phyloP scores from a whole-genome alignment of 2,329 filamentous ascomycete genomes.

The Fusarium nelsonii region DNA sequence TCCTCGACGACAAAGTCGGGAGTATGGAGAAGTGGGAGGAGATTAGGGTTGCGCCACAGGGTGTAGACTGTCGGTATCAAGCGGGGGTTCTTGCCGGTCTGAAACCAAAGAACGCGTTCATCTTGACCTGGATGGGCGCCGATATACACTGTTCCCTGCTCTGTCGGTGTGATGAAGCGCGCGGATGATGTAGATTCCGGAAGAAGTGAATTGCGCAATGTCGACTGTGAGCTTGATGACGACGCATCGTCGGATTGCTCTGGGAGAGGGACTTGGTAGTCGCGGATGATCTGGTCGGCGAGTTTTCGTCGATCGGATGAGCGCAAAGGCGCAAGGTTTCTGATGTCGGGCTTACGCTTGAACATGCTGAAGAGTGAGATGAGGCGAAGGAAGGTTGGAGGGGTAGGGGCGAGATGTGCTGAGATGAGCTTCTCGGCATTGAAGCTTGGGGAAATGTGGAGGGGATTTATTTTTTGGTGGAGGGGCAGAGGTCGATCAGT shows the following conservation, averaged over 20 bases:
- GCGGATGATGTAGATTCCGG: constrained; percentile 43
- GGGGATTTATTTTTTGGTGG: constrained; percentile 12
- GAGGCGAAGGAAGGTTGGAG: no score
- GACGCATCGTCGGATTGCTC: constrained; percentile 25
- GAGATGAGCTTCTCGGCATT: background rate
- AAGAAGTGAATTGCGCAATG: constrained; percentile 40
- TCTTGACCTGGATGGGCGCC: constrained; percentile 35
- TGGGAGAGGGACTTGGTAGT: constrained; percentile 38
- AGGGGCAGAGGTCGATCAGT: constrained; percentile 4
- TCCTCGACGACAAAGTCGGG: constrained; percentile 44
- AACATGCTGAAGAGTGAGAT: constrained; percentile 29
- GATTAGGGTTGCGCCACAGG: constrained; percentile 41
- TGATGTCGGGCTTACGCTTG: constrained; percentile 43
- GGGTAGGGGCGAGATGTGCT: background rate
- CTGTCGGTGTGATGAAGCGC: constrained; percentile 39
- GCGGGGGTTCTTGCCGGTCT: constrained; percentile 39
- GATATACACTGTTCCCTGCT: constrained; percentile 39
- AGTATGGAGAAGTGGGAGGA: constrained; percentile 41
- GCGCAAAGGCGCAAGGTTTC: constrained; percentile 41
- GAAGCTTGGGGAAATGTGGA: background rate
- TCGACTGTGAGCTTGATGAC: constrained; percentile 29
- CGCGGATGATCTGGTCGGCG: constrained; percentile 43
- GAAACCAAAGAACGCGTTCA: constrained; percentile 45
- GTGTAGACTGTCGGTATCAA: constrained; percentile 44
- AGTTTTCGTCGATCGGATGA: constrained; percentile 44